phyloP scores from a whole-genome alignment of 208 protist genomes.

The Phytomonas serpens region DNA sequence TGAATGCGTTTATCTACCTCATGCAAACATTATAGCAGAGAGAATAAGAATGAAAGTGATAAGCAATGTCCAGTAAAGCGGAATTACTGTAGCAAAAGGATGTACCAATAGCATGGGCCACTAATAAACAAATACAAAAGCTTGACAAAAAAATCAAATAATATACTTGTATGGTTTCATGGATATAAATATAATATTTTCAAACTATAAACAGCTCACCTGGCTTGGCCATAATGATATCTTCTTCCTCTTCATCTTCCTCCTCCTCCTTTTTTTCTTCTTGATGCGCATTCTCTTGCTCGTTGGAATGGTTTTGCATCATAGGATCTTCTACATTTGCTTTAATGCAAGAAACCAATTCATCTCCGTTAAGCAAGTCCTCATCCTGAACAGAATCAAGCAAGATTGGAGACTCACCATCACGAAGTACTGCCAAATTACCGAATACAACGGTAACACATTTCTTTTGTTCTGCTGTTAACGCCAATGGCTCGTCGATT shows the following conservation, averaged over 20 bases:
- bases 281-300: conserved; percentile 5
- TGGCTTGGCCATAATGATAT: conserved; percentile 26
- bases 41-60: background rate
- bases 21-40: background rate
- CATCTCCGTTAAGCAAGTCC: conserved; percentile 2
- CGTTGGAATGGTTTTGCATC: conserved; percentile 1
- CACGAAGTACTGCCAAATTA: conserved; percentile 60
- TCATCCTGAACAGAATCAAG: conserved; percentile 18
- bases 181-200: background rate
- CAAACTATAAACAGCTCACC: background rate
- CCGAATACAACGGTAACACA: conserved; percentile 43
- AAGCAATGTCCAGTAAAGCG: background rate
- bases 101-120: background rate
- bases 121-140: conserved; percentile 5
- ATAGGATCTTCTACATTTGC: background rate
- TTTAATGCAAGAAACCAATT: background rate
- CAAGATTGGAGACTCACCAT: conserved; percentile 16
- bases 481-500: conserved; percentile 17
- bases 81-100: background rate
- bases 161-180: background rate
- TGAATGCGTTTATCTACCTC: background rate
- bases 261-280: conserved; percentile 24
- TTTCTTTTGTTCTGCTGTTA: conserved; percentile 45
- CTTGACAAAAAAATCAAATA: background rate
- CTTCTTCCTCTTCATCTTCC: conserved; percentile 28